phyloP scores from a whole-genome alignment of 2,329 filamentous ascomycete genomes.

The Trichocomaceae sp. region DNA sequence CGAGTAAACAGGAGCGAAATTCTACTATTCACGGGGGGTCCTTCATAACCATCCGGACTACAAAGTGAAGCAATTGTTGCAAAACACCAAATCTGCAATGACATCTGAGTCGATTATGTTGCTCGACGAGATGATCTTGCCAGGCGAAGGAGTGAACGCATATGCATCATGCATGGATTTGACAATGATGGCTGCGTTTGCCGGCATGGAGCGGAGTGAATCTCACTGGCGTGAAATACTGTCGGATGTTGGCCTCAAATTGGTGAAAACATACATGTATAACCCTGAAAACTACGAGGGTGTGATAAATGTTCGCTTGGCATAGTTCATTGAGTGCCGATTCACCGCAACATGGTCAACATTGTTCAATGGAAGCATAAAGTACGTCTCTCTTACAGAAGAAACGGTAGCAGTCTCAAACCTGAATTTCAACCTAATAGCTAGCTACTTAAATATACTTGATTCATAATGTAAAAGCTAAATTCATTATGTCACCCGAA shows the following conservation, averaged over 20 bases:
- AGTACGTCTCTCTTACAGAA: no score
- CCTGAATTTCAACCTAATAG: no score
- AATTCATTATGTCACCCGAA: not conserved
- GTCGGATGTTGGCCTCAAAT: not conserved
- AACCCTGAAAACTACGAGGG: not conserved
- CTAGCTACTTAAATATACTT: not conserved
- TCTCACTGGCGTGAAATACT: slow-evolving; percentile 24
- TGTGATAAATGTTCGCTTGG: not conserved
- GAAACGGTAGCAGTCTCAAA: no score
- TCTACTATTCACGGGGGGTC: slow-evolving; percentile 1
- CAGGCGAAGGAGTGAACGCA: slow-evolving; percentile 24
- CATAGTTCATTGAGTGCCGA: not conserved
- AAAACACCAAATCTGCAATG: slow-evolving; percentile 2
- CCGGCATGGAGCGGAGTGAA: slow-evolving; percentile 27
- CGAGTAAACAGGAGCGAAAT: slow-evolving; percentile 6
- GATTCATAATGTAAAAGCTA: not conserved
- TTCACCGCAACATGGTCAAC: not conserved
- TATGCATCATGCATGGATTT: slow-evolving; percentile 29
- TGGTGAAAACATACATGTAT: not conserved
- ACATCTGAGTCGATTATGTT: slow-evolving; percentile 28
- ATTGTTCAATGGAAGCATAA: not conserved
- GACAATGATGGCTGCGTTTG: slow-evolving; percentile 30
- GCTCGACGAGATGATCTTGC: slow-evolving; percentile 38
- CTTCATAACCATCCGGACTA: not conserved
- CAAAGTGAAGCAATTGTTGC: not conserved